Base-by-base conservation (phyloP, 2,329 filamentous ascomycete species). In the Cercospora zeae-maydis region DNA sequence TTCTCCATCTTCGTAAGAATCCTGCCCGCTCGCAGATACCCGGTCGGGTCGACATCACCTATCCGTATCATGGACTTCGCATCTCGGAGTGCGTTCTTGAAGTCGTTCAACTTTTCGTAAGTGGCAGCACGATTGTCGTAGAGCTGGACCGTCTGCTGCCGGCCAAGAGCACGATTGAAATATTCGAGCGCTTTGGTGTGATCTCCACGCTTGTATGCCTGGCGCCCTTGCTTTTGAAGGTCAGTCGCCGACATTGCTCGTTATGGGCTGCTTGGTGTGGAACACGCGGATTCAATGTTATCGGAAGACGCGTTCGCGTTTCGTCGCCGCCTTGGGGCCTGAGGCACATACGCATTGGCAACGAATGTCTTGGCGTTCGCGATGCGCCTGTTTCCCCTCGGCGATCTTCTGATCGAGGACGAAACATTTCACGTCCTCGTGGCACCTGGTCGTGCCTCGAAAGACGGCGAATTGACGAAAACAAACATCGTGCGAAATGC, bases 61-160 rank as follows among this genome's bases (percentile, higher is more conserved):
- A 77, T 66, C 60, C 80, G 80, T 60, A 88, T 84, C 77, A 86
- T 85, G 19, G 77, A 76, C 65, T 81, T 81, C n/a, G 82, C 82
- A 77, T 87, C 84, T 60, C 79, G 77, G 9, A 87, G 76, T 0
- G 84, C 85, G 11, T 76, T 73, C 24, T 81, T 76, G 63, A 81
- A 76, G 63, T 84, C 74, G 14, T 76, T 76, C 9, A 86, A 74
- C 69, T 84, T 85, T 54, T 81, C 81, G 62, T 83, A 80, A 36
- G 81, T 80, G 11, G 84, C 84, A 37, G 83, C 81, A 54, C 84
- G 81, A 63, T 82, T 80, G 71, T 87, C 84, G 52, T 84, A 75
- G 31, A 86, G 75, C 34, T 70, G 64, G 1, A 61, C 75, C 62
- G 65, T 81, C 34, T 66, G 62, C 31, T 66, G 56, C 16, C 70